phyloP scores from a whole-genome alignment of 1,284 basidiomycete species.

The Rhodofomes roseus region DNA sequence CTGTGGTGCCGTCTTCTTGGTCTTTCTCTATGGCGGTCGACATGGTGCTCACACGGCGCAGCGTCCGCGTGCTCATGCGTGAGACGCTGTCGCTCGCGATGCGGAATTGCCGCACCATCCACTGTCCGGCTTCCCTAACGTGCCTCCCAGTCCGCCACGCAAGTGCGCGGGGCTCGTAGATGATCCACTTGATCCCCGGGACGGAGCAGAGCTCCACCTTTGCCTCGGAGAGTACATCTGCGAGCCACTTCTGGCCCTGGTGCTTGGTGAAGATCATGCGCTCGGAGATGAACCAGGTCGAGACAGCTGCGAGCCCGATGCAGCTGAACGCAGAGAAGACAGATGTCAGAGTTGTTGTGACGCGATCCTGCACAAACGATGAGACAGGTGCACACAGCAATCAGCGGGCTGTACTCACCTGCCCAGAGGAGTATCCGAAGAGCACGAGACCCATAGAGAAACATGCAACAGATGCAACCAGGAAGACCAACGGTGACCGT shows the following conservation, averaged over 20 bases:
- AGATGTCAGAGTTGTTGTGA: conserved; percentile 70
- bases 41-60: conserved; percentile 14
- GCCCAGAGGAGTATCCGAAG: conserved; percentile 60
- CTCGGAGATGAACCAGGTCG: conserved; percentile 75
- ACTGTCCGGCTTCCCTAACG: conserved; percentile 9
- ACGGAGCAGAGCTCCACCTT: conserved; percentile 30
- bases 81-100: conserved; percentile 18
- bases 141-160: conserved; percentile 12
- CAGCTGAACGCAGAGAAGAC: conserved; percentile 72
- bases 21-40: conserved; percentile 13
- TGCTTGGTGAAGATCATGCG: conserved; percentile 68
- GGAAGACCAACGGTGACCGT: conserved; percentile 68
- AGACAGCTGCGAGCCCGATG: conserved; percentile 71
- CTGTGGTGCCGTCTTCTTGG: conserved; percentile 13
- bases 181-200: conserved; percentile 31
- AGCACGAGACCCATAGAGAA: conserved; percentile 68
- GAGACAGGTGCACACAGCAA: too few relatives aligned
- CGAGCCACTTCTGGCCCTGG: conserved; percentile 71
- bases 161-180: conserved; percentile 24
- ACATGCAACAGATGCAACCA: conserved; percentile 68
- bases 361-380: conserved; percentile 38
- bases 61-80: conserved; percentile 14
- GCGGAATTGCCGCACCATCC: conserved; percentile 17
- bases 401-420: conserved; percentile 38
- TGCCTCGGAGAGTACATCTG: conserved; percentile 51